A percentile compares a stretch with the other conserved stretches of the same genome.
phyloP scores from a whole-genome alignment of 2,329 filamentous ascomycete genomes.

The Trichoderma pleuroti region DNA sequence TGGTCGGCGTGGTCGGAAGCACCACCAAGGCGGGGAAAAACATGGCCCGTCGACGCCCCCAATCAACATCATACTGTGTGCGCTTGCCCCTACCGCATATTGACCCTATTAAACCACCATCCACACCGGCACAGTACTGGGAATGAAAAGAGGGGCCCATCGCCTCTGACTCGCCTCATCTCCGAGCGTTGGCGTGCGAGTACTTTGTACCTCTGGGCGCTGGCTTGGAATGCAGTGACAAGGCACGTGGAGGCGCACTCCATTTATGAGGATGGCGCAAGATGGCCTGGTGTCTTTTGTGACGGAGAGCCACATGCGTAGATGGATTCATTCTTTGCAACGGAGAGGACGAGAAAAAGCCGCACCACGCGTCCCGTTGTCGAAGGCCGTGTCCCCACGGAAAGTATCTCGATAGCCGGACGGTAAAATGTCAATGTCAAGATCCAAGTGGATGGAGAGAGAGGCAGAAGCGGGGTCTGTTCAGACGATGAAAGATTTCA shows the following conservation, averaged over 20 bases:
- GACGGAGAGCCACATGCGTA: not conserved
- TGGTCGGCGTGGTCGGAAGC: conserved; percentile 11
- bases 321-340: not conserved
- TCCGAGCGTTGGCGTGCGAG: not conserved
- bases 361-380: not conserved
- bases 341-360: not conserved
- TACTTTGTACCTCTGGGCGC: not conserved
- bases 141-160: conserved; percentile 16
- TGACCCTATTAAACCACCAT: conserved; percentile 1
- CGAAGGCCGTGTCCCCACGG: not conserved
- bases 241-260: conserved; percentile 9
- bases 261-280: conserved; percentile 2
- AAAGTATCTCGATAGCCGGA: conserved; percentile 15
- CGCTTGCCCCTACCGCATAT: conserved; percentile 14
- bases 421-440: conserved; percentile 3
- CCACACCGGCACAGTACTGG: conserved; percentile 8
- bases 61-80: conserved; percentile 18
- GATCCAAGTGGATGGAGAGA: conserved; percentile 8
- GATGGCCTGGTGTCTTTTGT: not conserved
- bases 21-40: not conserved
- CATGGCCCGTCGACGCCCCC: conserved; percentile 2
- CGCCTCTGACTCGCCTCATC: conserved; percentile 15
- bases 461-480: conserved; percentile 12
- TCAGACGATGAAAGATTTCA: not conserved
- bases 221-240: conserved; percentile 4